phyloP scores from a whole-genome alignment of 1,284 basidiomycete genomes.

The Marasmius sp. region DNA sequence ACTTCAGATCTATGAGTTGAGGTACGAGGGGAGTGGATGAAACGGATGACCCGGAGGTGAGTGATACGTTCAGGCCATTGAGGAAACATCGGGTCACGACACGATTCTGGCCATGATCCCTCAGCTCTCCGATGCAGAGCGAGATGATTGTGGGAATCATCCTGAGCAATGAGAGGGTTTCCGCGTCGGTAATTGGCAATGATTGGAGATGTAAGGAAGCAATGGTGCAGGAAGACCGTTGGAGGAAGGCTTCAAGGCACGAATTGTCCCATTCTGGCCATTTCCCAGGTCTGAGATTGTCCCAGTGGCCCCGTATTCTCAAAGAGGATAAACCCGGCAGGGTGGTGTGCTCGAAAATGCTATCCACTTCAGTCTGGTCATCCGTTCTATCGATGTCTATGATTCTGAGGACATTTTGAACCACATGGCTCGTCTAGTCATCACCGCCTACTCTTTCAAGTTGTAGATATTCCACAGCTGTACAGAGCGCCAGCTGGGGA shows the following conservation, averaged over 20 bases:
- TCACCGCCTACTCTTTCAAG: background rate
- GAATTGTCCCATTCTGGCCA: background rate
- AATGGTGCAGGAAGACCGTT: background rate
- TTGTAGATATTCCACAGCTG: background rate
- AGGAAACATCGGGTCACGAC: background rate
- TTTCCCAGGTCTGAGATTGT: background rate
- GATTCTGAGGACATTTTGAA: background rate
- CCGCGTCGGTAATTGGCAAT: background rate
- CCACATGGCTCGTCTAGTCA: background rate
- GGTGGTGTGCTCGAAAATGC: background rate
- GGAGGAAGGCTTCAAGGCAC: background rate
- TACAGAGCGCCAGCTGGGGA: background rate
- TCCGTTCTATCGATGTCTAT: background rate
- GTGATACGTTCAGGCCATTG: background rate
- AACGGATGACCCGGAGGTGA: no score
- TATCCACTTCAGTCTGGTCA: background rate
- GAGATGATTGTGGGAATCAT: background rate
- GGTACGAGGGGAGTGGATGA: background rate
- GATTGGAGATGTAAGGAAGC: background rate
- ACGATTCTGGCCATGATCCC: background rate
- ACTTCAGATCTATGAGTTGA: background rate
- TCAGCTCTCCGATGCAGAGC: background rate
- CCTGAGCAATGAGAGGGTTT: background rate
- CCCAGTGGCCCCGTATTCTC: background rate
- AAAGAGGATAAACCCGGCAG: background rate